Base-by-base conservation (phyloP, 805 yeast species). In the Saturnispora kantuleensis region DNA sequence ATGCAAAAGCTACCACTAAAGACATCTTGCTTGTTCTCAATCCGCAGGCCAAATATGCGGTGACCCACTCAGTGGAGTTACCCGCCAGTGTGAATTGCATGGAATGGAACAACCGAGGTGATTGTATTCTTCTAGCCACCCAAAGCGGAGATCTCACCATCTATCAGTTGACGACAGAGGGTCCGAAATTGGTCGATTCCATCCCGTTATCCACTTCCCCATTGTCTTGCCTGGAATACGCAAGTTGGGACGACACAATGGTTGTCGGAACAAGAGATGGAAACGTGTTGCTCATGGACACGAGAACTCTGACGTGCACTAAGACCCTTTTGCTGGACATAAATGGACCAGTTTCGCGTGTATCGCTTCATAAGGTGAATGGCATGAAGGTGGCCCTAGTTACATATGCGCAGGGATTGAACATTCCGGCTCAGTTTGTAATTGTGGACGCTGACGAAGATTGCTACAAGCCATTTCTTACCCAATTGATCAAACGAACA, bases 241-340 rank as follows among this genome's bases (percentile, higher is more conserved):
- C 32, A 6, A 38, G 17, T 5, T 31, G 30, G 8, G 42, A 41
- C 18, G 28, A 37, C 17, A 13, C 11, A 10, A n/a, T 50, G 5
- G n/a, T 50, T 4, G 31, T 44, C 3, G 52, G 52, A 12, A 45
- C 52, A 11, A 45, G 50, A 18, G 52, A 50, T 37, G 52, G 52
- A 2, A 50, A 47, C 41, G 37, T 45, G 2, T 33, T 41, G 10
- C 13, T 40, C 10, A 26, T 50, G 16, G 50, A 50, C 32, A 38
- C 50, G 7, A 40, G 8, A 7, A 38, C 49, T 1, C 35, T 50
- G 45, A 38, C 36, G 3, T 47, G 50, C 18, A 29, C 41, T 1
- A n/a, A 38, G 17, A 41, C 52, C 5, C 17, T 38, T 13, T 21
- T 47, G 5, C 16, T 18, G 5, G 45, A 47, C 4, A 36, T 45